Conservation (phyloP, 768 basidiomycete species). For the Dioszegia hungarica region DNA sequence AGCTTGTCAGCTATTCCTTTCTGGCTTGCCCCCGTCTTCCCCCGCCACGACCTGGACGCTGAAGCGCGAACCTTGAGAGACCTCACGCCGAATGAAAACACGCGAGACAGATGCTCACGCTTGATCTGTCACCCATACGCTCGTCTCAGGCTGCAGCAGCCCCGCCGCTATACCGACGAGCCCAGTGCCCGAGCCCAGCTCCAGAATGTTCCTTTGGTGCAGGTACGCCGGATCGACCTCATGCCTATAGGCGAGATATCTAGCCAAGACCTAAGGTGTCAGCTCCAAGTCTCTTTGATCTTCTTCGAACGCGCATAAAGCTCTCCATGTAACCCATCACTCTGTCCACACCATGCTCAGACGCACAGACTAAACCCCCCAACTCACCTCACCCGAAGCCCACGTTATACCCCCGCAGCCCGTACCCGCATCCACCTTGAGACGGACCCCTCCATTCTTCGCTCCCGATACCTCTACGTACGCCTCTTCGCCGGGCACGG, state of each 20-base stretch:
- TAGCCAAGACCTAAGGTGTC: conserved; percentile 64
- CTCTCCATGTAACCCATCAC: too few relatives aligned
- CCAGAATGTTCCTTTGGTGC: conserved; percentile 60
- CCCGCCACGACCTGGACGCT: too few relatives aligned
- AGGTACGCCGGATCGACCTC: conserved; percentile 52
- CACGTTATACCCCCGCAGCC: conserved; percentile 90
- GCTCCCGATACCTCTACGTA: too few relatives aligned
- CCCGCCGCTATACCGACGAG: conserved; percentile 83
- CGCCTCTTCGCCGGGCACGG: conserved; percentile 32
- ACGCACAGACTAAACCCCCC: too few relatives aligned
- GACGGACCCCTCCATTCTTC: conserved; percentile 42
- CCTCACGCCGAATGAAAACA: too few relatives aligned
- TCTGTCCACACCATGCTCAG: too few relatives aligned
- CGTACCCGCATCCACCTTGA: conserved; percentile 71
- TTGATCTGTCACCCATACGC: conserved; percentile 83
- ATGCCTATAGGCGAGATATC: conserved; percentile 61
- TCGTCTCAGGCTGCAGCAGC: conserved; percentile 57
- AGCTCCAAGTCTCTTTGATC: neutral
- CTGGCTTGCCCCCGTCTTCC: too few relatives aligned
- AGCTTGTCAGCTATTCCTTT: conserved; percentile 8
- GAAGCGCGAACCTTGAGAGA: too few relatives aligned
- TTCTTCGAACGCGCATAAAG: too few relatives aligned
- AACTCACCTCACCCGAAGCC: conserved; percentile 79
- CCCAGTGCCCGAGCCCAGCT: conserved; percentile 87
- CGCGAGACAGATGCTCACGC: too few relatives aligned